Evolutionary conservation across 345 rosid genomes (phyloP).

Genomic region (Populus davidiana): DNA sequence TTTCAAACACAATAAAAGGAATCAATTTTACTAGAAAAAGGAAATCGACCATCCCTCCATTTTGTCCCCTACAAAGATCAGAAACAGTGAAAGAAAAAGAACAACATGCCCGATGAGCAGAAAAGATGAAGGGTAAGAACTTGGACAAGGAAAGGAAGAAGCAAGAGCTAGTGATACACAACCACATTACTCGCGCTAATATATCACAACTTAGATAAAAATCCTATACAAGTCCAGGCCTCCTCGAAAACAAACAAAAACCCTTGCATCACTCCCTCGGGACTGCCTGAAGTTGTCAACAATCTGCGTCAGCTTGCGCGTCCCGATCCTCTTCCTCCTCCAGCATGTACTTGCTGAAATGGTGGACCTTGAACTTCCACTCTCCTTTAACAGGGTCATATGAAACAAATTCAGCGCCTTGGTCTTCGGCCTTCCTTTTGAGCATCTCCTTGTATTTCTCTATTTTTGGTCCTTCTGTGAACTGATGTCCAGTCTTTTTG

Average conservation of each 20-base stretch:
- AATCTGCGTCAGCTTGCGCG: slow-evolving; percentile 4
- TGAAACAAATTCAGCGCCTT: slow-evolving; percentile 84
- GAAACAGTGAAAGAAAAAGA: too few species aligned
- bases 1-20: not conserved
- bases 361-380: slow-evolving; percentile 87
- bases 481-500: slow-evolving; percentile 65
- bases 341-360: slow-evolving; percentile 69
- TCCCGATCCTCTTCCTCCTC: slow-evolving; percentile 39
- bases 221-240: slow-evolving; percentile 6
- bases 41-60: too few species aligned
- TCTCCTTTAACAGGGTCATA: slow-evolving; percentile 74
- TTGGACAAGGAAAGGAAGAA: not conserved
- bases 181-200: slow-evolving; percentile 1
- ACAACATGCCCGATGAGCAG: not conserved
- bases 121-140: too few species aligned
- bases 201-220: slow-evolving; percentile 4
- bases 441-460: slow-evolving; percentile 84
- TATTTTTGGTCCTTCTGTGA: slow-evolving; percentile 58
- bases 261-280: not conserved
- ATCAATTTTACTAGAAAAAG: not conserved
- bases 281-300: slow-evolving; percentile 18
- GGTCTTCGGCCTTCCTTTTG: slow-evolving; percentile 77
- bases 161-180: not conserved
- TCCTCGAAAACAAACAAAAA: not conserved
- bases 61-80: too few species aligned